phyloP scores from a whole-genome alignment of 164 flowering plant species.

The Vitis vinifera region ASM3070453v1 NC_081823.1:20956501-20957000 shows the following conservation, averaged over 20 bases:
- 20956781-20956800: too few relatives aligned
- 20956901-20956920: too few relatives aligned
- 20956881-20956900: slow-evolving; percentile 28
- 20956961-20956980: too few relatives aligned
- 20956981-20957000: too few relatives aligned
- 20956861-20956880: slow-evolving; percentile 29
- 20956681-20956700: slow-evolving; percentile 88
- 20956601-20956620: slow-evolving; percentile 17
- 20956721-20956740: slow-evolving; percentile 98
- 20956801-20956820: slow-evolving; percentile 86
- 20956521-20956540: slow-evolving; percentile 23
- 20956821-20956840: slow-evolving; percentile 92
- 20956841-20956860: slow-evolving; percentile 65
- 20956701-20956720: slow-evolving; percentile 91
- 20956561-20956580: slow-evolving; percentile 37
- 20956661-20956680: slow-evolving; percentile 89
- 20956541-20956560: slow-evolving; percentile 28
- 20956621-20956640: slow-evolving; percentile 84
- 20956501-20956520: slow-evolving; percentile 31
- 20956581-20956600: slow-evolving; percentile 22
- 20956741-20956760: slow-evolving; percentile 86
- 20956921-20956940: too few relatives aligned
- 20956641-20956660: slow-evolving; percentile 82
- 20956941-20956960: too few relatives aligned
- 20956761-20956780: slow-evolving; percentile 99